These are phyloP conservation scores for Ophiostoma angusticollis DNA, from an alignment of 2,329 filamentous ascomycete genomes.

Conservation along the genomic window DNA sequence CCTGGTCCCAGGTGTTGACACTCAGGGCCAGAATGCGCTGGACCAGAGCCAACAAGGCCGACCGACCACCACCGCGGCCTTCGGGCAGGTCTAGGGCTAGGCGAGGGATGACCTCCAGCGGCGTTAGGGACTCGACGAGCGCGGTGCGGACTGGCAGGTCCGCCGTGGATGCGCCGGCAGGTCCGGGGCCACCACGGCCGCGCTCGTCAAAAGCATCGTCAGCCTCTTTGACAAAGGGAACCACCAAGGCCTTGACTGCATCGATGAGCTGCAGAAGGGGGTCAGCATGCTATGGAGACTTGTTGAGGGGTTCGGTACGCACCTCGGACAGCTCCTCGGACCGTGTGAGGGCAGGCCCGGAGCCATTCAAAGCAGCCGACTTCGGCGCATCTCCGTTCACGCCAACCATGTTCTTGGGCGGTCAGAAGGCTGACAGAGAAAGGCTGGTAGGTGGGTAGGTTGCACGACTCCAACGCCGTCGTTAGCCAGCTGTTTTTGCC, in stretches of 20 bases:
- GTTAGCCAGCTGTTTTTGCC: too few relatives aligned
- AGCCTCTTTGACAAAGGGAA: slow-evolving; percentile 58
- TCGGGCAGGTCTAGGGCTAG: slow-evolving; percentile 46
- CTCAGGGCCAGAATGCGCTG: slow-evolving; percentile 65
- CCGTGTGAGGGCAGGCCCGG: slow-evolving; percentile 12
- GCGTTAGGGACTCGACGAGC: slow-evolving; percentile 51
- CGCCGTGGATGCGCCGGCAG: slow-evolving; percentile 26
- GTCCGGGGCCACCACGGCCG: slow-evolving; percentile 39
- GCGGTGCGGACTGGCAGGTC: slow-evolving; percentile 34
- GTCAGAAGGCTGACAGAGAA: too few relatives aligned
- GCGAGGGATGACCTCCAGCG: slow-evolving; percentile 41
- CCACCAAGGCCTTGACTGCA: slow-evolving; percentile 52
- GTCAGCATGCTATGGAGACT: background rate
- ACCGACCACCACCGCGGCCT: slow-evolving; percentile 46
- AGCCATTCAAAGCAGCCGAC: slow-evolving; percentile 1
- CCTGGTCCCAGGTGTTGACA: slow-evolving; percentile 98
- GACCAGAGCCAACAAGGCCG: slow-evolving; percentile 61
- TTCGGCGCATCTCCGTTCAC: background rate
- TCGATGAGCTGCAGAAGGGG: slow-evolving; percentile 44
- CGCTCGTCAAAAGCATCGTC: slow-evolving; percentile 47
- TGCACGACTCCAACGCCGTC: too few relatives aligned
- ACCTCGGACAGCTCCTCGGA: slow-evolving; percentile 22
- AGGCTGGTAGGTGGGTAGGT: too few relatives aligned
- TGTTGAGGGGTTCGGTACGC: slow-evolving; percentile 6
- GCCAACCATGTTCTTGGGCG: background rate